Evolutionary conservation across 192 early-diverging fungal species (phyloP), one percentile per base, ranked within the genome.

Genomic region (Haplosporangium gracile): DNA sequence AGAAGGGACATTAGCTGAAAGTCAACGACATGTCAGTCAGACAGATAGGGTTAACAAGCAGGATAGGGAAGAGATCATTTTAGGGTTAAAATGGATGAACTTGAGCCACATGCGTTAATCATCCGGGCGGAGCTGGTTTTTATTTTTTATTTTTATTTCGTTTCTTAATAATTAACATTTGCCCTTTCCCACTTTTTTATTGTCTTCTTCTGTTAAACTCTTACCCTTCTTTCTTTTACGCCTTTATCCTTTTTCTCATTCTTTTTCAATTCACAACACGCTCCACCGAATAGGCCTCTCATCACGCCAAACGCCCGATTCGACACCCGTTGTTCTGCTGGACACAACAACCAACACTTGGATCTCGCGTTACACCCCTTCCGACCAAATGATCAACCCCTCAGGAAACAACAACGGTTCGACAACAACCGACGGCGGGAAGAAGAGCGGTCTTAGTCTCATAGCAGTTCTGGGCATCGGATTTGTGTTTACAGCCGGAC

Each of bases 311-410:
- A 18, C 34, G 39, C 76, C 75, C 2, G 81, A 78, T 34, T 60
- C 63, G 4, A 74, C 72, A 9, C 43, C 32, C 22, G 60, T 83
- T 38, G 75, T 47, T 40, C 42, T 83, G 42, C 72, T 83, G 60
- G 81, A 83, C 75, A 83, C 81, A 2, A 74, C 34, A 10, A 78
- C 81, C 51, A 83, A 83, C 63, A 83, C 81, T 13, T 83, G 81
- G 81, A 77, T 83, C 39, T 68, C 75, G 2, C 51, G 77, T 26
- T 83, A 63, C 45, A 40, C 26, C 2, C 81, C 81, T 0, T 9
- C 60, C 29, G 29, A 65, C 26, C n/a, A 26, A 26, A 20, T 8
- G 18, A 20, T 34, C 16, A 22, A 32, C 32, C 10, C 71, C 34
- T 18, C 63, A 13, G 34, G 29, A 53, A 77, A 70, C 34, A 55